Percentiles rank a stretch among this genome's conserved stretches.
These are phyloP conservation scores for Podaxis rugospora DNA, from an alignment of 768 basidiomycete species.

Conservation along the genomic window DNA sequence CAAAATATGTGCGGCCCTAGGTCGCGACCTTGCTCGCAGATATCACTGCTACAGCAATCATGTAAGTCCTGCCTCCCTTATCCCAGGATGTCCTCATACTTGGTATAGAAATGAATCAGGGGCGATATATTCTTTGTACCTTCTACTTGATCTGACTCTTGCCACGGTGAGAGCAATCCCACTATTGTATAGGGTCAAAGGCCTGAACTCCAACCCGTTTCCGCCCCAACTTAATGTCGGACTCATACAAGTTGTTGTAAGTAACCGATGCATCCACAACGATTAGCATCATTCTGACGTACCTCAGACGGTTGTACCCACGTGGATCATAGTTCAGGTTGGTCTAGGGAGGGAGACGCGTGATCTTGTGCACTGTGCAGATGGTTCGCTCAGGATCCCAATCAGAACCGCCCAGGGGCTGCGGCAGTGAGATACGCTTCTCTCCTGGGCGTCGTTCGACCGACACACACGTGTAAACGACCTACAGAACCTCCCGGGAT, in stretches of 20 bases:
- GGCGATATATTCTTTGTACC: neutral
- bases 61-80: neutral
- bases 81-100: neutral
- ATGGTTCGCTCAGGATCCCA: neutral
- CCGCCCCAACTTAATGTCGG: neutral
- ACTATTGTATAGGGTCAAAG: too few species aligned
- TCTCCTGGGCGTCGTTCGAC: neutral
- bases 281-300: neutral
- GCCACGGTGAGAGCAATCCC: neutral
- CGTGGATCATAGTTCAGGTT: constrained; percentile 2
- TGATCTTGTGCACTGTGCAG: neutral
- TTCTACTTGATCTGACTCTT: neutral
- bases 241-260: constrained; percentile 5
- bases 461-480: neutral
- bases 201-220: neutral
- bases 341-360: neutral
- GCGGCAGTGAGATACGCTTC: neutral
- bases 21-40: neutral
- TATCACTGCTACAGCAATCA: neutral
- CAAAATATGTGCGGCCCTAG: neutral
- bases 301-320: neutral
- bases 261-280: neutral
- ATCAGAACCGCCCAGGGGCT: neutral
- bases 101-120: neutral
- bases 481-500: neutral